Percentiles rank a stretch among this genome's conserved stretches.
phyloP scores from a whole-genome alignment of 768 basidiomycete species.

The Cystobasidium ongulense region DNA sequence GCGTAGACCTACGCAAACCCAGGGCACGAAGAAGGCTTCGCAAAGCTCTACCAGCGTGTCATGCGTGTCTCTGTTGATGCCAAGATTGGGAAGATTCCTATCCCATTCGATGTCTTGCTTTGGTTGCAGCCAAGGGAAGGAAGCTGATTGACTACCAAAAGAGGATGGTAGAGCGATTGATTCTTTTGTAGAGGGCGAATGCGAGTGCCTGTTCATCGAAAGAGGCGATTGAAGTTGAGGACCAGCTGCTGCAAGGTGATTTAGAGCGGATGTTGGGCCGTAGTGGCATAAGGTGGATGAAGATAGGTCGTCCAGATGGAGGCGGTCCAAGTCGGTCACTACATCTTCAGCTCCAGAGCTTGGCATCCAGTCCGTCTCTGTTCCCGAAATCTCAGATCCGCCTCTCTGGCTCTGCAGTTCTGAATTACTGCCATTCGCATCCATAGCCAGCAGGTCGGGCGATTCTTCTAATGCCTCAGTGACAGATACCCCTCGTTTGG shows the following conservation, averaged over 20 bases:
- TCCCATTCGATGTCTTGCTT: constrained; percentile 10
- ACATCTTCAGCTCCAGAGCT: background rate
- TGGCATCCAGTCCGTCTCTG: background rate
- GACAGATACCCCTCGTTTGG: constrained; percentile 3
- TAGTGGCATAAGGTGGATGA: background rate
- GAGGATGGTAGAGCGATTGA: background rate
- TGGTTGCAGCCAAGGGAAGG: constrained; percentile 16
- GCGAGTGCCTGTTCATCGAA: background rate
- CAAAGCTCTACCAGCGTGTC: constrained; percentile 6
- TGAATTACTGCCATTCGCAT: background rate
- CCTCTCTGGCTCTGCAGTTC: background rate
- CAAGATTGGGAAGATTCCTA: constrained; percentile 4
- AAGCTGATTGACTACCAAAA: background rate
- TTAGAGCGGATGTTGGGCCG: constrained; percentile 7
- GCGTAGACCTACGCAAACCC: background rate
- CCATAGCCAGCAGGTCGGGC: background rate
- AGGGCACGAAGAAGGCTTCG: constrained; percentile 15
- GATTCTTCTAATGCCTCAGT: constrained; percentile 1
- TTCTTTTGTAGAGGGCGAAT: background rate
- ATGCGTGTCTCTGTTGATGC: background rate
- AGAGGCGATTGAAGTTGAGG: constrained; percentile 7
- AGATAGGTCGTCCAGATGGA: background rate
- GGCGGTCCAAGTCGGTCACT: background rate
- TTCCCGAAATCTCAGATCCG: background rate
- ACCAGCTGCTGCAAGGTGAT: constrained; percentile 1